Evolutionary conservation across 805 yeast genomes (phyloP).

Genomic region (Kazachstania kunashirensis): DNA sequence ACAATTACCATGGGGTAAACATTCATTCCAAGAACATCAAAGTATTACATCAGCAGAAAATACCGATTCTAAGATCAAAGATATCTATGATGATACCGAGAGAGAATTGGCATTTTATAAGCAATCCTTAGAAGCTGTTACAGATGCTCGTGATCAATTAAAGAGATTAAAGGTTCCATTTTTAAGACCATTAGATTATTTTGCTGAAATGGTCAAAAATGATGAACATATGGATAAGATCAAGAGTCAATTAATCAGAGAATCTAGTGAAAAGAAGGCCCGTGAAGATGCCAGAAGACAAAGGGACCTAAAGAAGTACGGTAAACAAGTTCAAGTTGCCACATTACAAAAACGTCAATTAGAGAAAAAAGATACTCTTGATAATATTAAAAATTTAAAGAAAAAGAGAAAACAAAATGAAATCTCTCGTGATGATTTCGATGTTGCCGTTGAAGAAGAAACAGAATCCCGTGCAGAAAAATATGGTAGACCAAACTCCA

Average conservation of each 20-base stretch:
- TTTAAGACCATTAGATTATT: constrained; percentile 87
- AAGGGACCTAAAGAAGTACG: constrained; percentile 90
- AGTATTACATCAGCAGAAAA: constrained; percentile 50
- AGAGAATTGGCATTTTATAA: constrained; percentile 92
- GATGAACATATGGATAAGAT: constrained; percentile 97
- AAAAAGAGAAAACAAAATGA: constrained; percentile 77
- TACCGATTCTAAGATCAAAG: constrained; percentile 61
- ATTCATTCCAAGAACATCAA: constrained; percentile 78
- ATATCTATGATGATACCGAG: constrained; percentile 90
- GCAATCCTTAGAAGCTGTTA: constrained; percentile 82
- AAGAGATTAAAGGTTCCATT: constrained; percentile 72
- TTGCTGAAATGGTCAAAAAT: constrained; percentile 96
- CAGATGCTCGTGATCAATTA: constrained; percentile 56
- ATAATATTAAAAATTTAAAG: constrained; percentile 82
- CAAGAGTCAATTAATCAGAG: constrained; percentile 69
- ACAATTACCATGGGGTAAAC: constrained; percentile 47
- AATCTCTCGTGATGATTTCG: constrained; percentile 47
- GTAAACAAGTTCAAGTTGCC: constrained; percentile 92
- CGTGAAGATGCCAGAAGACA: constrained; percentile 90
- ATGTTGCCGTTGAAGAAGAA: constrained; percentile 80
- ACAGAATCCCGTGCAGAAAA: constrained; percentile 18
- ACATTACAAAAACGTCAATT: constrained; percentile 88
- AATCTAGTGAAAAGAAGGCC: constrained; percentile 77
- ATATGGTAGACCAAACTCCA: constrained; percentile 38
- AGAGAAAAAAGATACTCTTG: constrained; percentile 84